Conservation (phyloP, 2,329 filamentous ascomycete genomes). For the Coniochaeta sp. region DNA sequence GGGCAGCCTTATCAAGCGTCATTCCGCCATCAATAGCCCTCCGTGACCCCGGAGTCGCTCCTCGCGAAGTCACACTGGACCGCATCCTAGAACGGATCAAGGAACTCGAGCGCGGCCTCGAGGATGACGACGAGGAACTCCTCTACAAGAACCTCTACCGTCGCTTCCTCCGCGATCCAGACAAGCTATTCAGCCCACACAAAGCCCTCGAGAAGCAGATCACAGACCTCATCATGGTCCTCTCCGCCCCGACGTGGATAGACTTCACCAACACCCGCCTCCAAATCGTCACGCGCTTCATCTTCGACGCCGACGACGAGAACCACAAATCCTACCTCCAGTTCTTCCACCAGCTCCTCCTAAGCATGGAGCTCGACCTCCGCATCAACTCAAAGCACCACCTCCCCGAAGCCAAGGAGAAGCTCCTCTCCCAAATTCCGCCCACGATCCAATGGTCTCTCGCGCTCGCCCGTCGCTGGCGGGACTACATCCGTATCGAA, state of each 20-base stretch:
- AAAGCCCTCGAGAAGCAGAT: slow-evolving; percentile 64
- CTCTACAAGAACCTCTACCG: slow-evolving; percentile 61
- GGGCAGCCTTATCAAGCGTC: slow-evolving; percentile 52
- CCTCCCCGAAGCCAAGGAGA: slow-evolving; percentile 56
- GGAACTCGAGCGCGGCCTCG: slow-evolving; percentile 48
- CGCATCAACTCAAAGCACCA: slow-evolving; percentile 60
- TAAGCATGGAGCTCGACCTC: slow-evolving; percentile 65
- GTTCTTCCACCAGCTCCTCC: slow-evolving; percentile 72
- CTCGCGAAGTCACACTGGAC: slow-evolving; percentile 53
- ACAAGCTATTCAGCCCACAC: slow-evolving; percentile 53
- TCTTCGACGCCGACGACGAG: slow-evolving; percentile 51
- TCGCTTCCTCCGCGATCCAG: slow-evolving; percentile 60
- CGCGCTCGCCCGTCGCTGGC: slow-evolving; percentile 67
- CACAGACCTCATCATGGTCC: slow-evolving; percentile 60
- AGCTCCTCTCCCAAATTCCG: slow-evolving; percentile 57
- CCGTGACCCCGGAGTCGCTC: slow-evolving; percentile 48
- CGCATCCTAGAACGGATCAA: slow-evolving; percentile 52
- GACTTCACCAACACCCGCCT: slow-evolving; percentile 65
- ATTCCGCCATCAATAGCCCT: slow-evolving; percentile 49
- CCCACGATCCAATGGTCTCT: slow-evolving; percentile 67
- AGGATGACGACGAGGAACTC: slow-evolving; percentile 49
- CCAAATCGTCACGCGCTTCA: slow-evolving; percentile 67
- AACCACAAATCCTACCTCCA: slow-evolving; percentile 52
- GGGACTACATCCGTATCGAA: slow-evolving; percentile 62
- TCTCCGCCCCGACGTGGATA: slow-evolving; percentile 65